These are phyloP conservation scores for Apiospora kogelbergensis DNA, from an alignment of 2,329 filamentous ascomycete species.

Conservation along the genomic window DNA sequence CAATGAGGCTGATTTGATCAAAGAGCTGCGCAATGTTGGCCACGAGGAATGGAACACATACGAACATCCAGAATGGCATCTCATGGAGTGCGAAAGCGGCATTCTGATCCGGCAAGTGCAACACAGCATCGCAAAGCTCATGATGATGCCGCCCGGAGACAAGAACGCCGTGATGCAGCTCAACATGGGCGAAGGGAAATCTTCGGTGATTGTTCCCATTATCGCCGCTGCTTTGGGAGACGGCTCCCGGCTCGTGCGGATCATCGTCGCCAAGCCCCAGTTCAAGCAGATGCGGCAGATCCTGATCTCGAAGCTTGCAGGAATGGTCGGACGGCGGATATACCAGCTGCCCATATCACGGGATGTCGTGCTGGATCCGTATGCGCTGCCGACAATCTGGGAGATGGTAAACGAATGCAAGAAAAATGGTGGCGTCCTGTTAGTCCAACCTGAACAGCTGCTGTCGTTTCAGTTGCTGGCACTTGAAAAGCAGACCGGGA, in stretches of 20 bases:
- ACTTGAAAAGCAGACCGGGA: constrained; percentile 42
- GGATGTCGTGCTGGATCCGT: constrained; percentile 34
- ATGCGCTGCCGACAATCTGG: constrained; percentile 36
- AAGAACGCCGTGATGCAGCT: constrained; percentile 38
- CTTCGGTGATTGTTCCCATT: constrained; percentile 68
- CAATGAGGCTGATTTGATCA: constrained; percentile 34
- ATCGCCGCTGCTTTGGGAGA: constrained; percentile 56
- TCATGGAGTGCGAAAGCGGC: constrained; percentile 64
- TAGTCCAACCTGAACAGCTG: constrained; percentile 64
- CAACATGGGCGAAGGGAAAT: constrained; percentile 60
- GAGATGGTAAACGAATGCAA: constrained; percentile 46
- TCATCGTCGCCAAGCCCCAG: constrained; percentile 62
- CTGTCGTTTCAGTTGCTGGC: constrained; percentile 65
- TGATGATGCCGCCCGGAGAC: constrained; percentile 16
- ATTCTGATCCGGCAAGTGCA: constrained; percentile 63
- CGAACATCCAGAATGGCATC: constrained; percentile 57
- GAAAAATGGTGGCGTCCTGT: constrained; percentile 49
- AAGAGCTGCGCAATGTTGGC: constrained; percentile 49
- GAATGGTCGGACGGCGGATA: constrained; percentile 53
- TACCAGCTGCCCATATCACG: constrained; percentile 61
- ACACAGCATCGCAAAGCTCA: constrained; percentile 49
- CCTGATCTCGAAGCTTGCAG: constrained; percentile 53
- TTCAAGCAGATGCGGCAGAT: constrained; percentile 60
- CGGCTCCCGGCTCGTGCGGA: constrained; percentile 47
- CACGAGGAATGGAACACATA: constrained; percentile 55